Evolutionary conservation across 345 rosid species (phyloP), one percentile per base, ranked within the genome.

Genomic region (Trapa incisa): DNA sequence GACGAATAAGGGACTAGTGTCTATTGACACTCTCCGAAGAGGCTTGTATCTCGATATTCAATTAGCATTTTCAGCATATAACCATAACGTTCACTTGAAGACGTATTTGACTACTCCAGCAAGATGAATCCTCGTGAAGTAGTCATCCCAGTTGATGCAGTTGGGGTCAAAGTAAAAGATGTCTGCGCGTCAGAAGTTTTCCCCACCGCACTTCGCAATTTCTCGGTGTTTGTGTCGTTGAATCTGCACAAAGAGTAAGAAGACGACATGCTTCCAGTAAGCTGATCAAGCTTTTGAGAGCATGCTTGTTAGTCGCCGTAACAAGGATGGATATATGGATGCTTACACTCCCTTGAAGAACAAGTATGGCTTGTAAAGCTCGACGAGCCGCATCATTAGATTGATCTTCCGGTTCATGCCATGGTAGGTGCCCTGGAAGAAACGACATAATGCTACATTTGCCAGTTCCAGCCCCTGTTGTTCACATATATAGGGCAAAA

Each of bases 301-400:
- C 47, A 11, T 4, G 11, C 29, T 22, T 22, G 11, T 4, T 4
- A 43, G 29, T 22, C 29, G 47, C 29, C 29, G 11, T 11, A 43
- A 4, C 29, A 22, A 4, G 11, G 47, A 43, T 22, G n/a, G 9
- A 16, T 35, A 2, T 15, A 47, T 45, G 65, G 47, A 80, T 22
- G 29, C 29, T 22, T 22, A 22, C 29, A 22, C 29, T 22, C 29
- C 29, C 29, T 22, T 22, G 29, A 85, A 90, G 83, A 88, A 86
- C 71, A 84, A 81, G 75, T 90, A 93, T 13, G 98, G 94, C 65
- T 81, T 74, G 72, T 93, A 93, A 14, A 93, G 87, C 10, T 90
- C 92, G 2, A 80, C 83, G 54, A 93, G 33, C 33, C 87, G 79
- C 86, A 90, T 78, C 50, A 84, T 88, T 6, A 75, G 72, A 16